These are phyloP conservation scores for Ceratocystis albifundus DNA, from an alignment of 2,329 filamentous ascomycete species.

Conservation along the genomic window DNA sequence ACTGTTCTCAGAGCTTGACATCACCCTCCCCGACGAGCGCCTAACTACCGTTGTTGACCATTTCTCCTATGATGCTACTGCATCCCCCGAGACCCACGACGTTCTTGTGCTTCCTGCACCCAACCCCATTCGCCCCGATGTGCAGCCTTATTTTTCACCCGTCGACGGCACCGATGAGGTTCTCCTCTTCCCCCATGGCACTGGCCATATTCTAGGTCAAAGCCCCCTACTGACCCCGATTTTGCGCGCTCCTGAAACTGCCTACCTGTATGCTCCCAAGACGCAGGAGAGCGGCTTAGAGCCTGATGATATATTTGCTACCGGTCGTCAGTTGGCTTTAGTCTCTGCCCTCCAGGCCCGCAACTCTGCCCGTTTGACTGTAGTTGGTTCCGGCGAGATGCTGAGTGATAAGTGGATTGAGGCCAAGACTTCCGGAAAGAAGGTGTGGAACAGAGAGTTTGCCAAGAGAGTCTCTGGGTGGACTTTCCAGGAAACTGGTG, in stretches of 20 bases:
- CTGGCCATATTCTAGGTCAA: slow-evolving; percentile 71
- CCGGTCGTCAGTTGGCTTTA: slow-evolving; percentile 70
- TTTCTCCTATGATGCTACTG: slow-evolving; percentile 77
- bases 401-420: slow-evolving; percentile 83
- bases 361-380: slow-evolving; percentile 80
- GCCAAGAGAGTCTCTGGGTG: slow-evolving; percentile 78
- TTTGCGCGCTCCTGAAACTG: slow-evolving; percentile 67
- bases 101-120: slow-evolving; percentile 69
- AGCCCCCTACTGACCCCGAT: slow-evolving; percentile 69
- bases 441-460: slow-evolving; percentile 73
- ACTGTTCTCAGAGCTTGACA: slow-evolving; percentile 77
- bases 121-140: slow-evolving; percentile 49
- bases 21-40: slow-evolving; percentile 75
- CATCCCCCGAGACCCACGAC: slow-evolving; percentile 73
- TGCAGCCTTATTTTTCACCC: slow-evolving; percentile 67
- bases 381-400: slow-evolving; percentile 77
- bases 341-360: slow-evolving; percentile 81
- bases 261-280: slow-evolving; percentile 90
- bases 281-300: slow-evolving; percentile 57
- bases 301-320: slow-evolving; percentile 69
- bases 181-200: slow-evolving; percentile 69
- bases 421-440: slow-evolving; percentile 34
- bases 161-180: slow-evolving; percentile 39
- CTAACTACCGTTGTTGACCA: slow-evolving; percentile 83
- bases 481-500: slow-evolving; percentile 89